phyloP scores from a whole-genome alignment of 2,329 filamentous ascomycete genomes.

The Talaromyces amestolkiae region DNA sequence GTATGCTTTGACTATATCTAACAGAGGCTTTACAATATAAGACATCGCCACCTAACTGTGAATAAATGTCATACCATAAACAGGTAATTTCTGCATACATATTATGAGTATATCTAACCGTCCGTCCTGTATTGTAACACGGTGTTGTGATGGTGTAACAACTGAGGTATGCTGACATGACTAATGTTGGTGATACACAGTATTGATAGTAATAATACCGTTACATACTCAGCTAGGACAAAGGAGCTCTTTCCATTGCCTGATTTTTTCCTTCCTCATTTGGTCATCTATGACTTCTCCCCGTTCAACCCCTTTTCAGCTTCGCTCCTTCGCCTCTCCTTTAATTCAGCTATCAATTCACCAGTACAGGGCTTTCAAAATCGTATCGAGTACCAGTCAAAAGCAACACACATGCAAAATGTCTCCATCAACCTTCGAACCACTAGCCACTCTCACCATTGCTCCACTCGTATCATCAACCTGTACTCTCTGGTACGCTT shows the following conservation, averaged over 20 bases:
- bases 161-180: background rate
- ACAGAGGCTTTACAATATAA: no score
- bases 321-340: background rate
- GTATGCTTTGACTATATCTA: no score
- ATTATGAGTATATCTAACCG: no score
- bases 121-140: background rate
- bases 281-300: background rate
- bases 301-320: background rate
- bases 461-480: background rate
- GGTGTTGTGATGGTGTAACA: background rate
- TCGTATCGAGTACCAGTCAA: background rate
- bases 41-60: no score
- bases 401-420: background rate
- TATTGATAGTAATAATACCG: background rate
- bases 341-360: background rate
- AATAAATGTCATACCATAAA: no score
- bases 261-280: background rate
- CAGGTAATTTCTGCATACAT: no score
- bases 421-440: background rate
- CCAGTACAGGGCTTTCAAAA: no score
- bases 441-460: background rate
- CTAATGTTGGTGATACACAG: background rate
- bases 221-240: background rate
- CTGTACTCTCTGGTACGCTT: conserved; percentile 6
- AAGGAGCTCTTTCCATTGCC: background rate